A percentile compares a stretch with the other conserved stretches of the same genome.
phyloP scores from a whole-genome alignment of 1,284 basidiomycete species.

The Trichosporon coremiiforme region DNA sequence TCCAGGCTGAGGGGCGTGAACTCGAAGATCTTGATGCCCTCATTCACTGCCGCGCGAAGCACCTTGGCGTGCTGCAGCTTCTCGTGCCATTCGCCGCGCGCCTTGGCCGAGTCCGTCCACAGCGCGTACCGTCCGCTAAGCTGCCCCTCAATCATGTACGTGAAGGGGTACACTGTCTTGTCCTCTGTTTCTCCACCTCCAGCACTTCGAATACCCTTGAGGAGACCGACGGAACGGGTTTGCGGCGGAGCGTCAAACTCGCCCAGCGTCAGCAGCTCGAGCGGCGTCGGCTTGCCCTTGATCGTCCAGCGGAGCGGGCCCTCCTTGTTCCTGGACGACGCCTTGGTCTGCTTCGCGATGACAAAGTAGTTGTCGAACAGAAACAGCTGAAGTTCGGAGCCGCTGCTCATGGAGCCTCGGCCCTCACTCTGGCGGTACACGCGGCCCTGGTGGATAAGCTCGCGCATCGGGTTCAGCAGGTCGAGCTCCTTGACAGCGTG shows the following conservation, averaged over 20 bases:
- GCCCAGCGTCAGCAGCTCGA: conserved; percentile 78
- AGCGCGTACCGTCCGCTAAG: conserved; percentile 78
- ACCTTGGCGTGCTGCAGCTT: conserved; percentile 86
- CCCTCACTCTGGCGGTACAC: conserved; percentile 65
- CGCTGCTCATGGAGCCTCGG: conserved; percentile 7
- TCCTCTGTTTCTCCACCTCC: conserved; percentile 45
- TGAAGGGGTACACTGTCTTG: conserved; percentile 70
- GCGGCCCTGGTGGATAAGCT: conserved; percentile 78
- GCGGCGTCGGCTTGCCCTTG: conserved; percentile 81
- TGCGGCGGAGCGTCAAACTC: conserved; percentile 66
- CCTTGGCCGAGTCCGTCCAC: conserved; percentile 77
- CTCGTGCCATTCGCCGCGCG: conserved; percentile 80
- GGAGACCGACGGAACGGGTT: conserved; percentile 39
- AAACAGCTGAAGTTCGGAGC: conserved; percentile 82
- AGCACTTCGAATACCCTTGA: conserved; percentile 44
- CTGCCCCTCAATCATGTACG: conserved; percentile 77
- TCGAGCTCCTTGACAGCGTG: conserved; percentile 81
- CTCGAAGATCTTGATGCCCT: conserved; percentile 87
- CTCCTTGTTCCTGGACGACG: conserved; percentile 72
- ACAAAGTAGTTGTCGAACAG: conserved; percentile 93
- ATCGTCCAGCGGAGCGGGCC: conserved; percentile 54
- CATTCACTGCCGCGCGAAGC: conserved; percentile 80
- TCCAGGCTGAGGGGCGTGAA: conserved; percentile 80
- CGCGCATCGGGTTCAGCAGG: conserved; percentile 75
- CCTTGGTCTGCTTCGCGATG: conserved; percentile 78